Evolutionary conservation across 805 yeast species (phyloP).

Genomic region (Yamadazyma ubonensis): DNA sequence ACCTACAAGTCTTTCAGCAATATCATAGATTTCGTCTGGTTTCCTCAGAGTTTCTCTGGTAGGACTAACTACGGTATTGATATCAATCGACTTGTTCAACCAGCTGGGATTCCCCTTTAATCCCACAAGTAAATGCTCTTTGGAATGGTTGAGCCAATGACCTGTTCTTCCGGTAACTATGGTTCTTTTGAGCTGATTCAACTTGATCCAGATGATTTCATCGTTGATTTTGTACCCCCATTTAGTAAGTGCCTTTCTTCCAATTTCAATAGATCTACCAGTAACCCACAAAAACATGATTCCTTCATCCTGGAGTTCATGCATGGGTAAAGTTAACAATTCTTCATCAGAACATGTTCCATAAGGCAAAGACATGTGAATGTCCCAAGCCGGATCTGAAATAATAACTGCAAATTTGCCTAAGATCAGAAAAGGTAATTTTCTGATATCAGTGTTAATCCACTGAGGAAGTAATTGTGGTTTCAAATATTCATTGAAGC

Average conservation of each 20-base stretch:
- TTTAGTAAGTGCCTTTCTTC: conserved; percentile 66
- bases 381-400: conserved; percentile 97
- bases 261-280: conserved; percentile 88
- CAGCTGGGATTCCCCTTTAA: conserved; percentile 76
- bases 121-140: conserved; percentile 87
- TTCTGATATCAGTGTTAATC: conserved; percentile 81
- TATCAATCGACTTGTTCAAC: conserved; percentile 64
- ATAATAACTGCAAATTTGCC: conserved; percentile 82
- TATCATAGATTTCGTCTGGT: conserved; percentile 85
- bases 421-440: conserved; percentile 63
- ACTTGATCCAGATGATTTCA: conserved; percentile 87
- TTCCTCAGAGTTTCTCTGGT: conserved; percentile 88
- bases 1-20: conserved; percentile 84
- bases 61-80: conserved; percentile 74
- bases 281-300: conserved; percentile 89
- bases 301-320: conserved; percentile 78
- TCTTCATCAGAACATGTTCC: conserved; percentile 79
- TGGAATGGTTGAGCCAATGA: conserved; percentile 94
- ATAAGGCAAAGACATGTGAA: conserved; percentile 82
- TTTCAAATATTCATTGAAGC: conserved; percentile 37
- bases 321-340: conserved; percentile 62
- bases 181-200: conserved; percentile 83
- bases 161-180: conserved; percentile 96
- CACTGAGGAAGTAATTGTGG: conserved; percentile 64
- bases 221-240: conserved; percentile 85